Conservation (phyloP, 345 rosid species). For the Bruguiera sexangula region DNA sequence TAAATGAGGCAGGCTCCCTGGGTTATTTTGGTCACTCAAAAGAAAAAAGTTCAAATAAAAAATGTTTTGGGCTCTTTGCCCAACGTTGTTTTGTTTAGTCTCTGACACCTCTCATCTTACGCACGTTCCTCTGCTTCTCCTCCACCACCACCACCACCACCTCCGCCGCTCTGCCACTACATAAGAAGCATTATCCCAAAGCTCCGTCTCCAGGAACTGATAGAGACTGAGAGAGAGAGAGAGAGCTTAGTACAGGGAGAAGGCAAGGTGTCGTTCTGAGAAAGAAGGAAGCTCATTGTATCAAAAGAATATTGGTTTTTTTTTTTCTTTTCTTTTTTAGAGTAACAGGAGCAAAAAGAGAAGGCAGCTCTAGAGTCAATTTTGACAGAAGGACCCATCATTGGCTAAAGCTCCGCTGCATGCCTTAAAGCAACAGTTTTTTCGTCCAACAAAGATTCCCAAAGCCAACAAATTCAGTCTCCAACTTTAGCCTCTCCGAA, state of each 20-base stretch:
- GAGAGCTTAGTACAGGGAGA: background rate
- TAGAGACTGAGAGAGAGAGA: background rate
- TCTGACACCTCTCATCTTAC: background rate
- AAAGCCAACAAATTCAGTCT: background rate
- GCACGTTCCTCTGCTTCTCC: constrained; percentile 4
- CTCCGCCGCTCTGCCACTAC: background rate
- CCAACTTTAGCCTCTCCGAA: constrained; percentile 1
- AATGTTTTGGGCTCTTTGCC: constrained; percentile 29
- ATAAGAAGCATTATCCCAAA: background rate
- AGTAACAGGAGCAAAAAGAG: background rate
- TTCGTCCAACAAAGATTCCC: constrained; percentile 4
- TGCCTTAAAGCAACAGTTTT: constrained; percentile 16
- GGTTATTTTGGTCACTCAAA: constrained; percentile 26
- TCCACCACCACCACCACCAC: constrained; percentile 2
- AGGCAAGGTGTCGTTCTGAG: background rate
- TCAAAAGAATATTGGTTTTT: background rate
- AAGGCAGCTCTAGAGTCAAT: background rate
- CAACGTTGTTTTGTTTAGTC: constrained; percentile 16
- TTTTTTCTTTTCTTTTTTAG: background rate
- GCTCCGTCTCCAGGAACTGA: background rate
- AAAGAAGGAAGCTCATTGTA: background rate
- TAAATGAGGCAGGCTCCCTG: background rate
- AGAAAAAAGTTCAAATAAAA: constrained; percentile 11
- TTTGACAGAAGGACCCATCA: background rate
- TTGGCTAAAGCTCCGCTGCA: constrained; percentile 8